phyloP scores from a whole-genome alignment of 495 filamentous ascomycete species.

The Lasiosphaeris hirsuta region DNA sequence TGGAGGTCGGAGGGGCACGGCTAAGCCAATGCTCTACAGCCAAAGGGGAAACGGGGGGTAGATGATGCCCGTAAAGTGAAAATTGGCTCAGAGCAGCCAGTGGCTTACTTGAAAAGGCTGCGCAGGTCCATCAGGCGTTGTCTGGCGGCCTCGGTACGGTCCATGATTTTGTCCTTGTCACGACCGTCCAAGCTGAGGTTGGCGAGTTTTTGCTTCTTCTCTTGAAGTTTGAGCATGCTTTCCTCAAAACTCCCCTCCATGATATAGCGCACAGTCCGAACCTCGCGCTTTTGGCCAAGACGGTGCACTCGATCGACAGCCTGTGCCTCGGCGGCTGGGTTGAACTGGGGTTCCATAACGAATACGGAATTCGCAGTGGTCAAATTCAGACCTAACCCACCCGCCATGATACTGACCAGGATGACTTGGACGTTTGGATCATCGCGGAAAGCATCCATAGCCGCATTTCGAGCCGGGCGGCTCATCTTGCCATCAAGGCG shows the following conservation, averaged over 20 bases:
- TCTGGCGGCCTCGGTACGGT: constrained; percentile 71
- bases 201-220: constrained; percentile 86
- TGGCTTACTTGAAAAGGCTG: constrained; percentile 68
- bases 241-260: constrained; percentile 91
- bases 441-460: constrained; percentile 74
- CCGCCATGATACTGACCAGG: constrained; percentile 86
- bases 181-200: constrained; percentile 73
- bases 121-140: constrained; percentile 76
- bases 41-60: no score
- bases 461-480: constrained; percentile 62
- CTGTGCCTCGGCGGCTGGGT: constrained; percentile 91
- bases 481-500: constrained; percentile 88
- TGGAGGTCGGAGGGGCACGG: no score
- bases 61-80: no score
- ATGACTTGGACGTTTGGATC: constrained; percentile 71
- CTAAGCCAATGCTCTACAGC: no score
- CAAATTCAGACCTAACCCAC: constrained; percentile 88
- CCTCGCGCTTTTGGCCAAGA: constrained; percentile 81
- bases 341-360: constrained; percentile 98
- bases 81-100: no score
- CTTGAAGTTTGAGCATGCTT: constrained; percentile 83
- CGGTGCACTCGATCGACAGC: constrained; percentile 93
- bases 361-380: constrained; percentile 82
- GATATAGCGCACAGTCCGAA: constrained; percentile 77
- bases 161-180: constrained; percentile 51